Evolutionary conservation across 495 filamentous ascomycete species (phyloP).

Genomic region (Neurospora africana): DNA sequence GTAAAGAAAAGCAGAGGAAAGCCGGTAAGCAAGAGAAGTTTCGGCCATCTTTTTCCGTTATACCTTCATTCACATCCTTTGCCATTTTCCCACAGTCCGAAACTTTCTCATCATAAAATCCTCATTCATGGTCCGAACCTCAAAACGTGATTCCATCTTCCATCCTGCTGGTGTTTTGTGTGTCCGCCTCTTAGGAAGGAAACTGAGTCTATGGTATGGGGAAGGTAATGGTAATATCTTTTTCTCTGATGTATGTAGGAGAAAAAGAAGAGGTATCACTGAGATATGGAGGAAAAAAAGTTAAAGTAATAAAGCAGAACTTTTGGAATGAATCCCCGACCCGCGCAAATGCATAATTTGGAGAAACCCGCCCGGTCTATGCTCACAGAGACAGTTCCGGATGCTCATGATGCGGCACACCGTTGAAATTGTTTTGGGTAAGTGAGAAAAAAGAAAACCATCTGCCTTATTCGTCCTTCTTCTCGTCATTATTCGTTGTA

Average conservation of each 20-base stretch:
- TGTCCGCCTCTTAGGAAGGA: not conserved
- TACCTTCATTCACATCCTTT: not conserved
- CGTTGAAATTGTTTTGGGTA: conserved; percentile 7
- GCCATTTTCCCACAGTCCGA: not conserved
- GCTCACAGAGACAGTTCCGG: conserved; percentile 13
- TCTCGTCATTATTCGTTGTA: conserved; percentile 31
- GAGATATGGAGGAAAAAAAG: not conserved
- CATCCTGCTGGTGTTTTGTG: not conserved
- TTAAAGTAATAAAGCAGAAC: conserved; percentile 6
- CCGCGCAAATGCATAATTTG: conserved; percentile 29
- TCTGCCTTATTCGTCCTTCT: conserved; percentile 34
- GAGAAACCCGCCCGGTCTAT: conserved; percentile 31
- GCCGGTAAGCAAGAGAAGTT: not conserved
- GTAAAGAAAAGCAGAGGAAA: not conserved
- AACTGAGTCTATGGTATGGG: not conserved
- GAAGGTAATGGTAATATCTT: conserved; percentile 1
- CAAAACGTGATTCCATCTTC: not conserved
- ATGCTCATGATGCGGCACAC: conserved; percentile 21
- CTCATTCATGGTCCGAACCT: not conserved
- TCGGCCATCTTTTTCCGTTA: not conserved
- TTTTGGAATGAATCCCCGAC: conserved; percentile 23
- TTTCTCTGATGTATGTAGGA: conserved; percentile 1
- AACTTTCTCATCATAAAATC: not conserved
- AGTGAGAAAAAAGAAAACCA: conserved; percentile 14
- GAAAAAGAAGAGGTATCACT: conserved; percentile 1